Evolutionary conservation across 352 stramenopile species (phyloP), one percentile per base, ranked within the genome.

Genomic region (Pythium insidiosum): DNA sequence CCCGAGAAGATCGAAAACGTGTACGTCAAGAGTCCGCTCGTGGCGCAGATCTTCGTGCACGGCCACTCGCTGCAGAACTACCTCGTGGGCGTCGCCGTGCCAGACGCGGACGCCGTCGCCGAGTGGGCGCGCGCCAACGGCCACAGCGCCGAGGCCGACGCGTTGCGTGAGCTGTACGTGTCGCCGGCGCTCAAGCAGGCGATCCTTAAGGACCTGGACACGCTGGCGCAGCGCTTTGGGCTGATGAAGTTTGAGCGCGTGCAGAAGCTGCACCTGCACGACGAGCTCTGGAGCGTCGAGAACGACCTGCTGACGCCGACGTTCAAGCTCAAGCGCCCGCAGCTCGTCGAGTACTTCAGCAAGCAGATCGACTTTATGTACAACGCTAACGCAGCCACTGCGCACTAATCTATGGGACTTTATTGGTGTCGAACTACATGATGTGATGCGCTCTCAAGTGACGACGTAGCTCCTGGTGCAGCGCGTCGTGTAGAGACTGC

Each of bases 261-360:
- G 6, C 83, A 84, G 31, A 88, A 86, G 31, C 60, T 98, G 15
- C 63, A 95, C 50, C 53, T 98, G 31, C 70, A 95, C 54, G 48
- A 72, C 4, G 74, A 93, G 28, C 61, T 80, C 15, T 98, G 97
- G 59, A 84, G 66, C 1, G 68, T 88, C 10, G 91, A 97, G 29
- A 97, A 96, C 62, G 76, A 81, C 39, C 67, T 98, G 24, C 58
- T 97, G 20, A 98, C 95, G n/a, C 93, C 95, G 10, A 98, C 95
- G 2, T 97, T 97, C 68, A 98, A 98, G 56, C 77, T 98, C 57
- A 98, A 98, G 68, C 69, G 95, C 0, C 73, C 77, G 28, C 61
- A 96, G 50, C 80, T 97, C 10, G 73, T 94, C 24, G 76, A 95
- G 45, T 66, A 63, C 19, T 96, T 97, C 43, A 20, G 66, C 20